A percentile compares a stretch with the other conserved stretches of the same genome.
phyloP scores from a whole-genome alignment of 2,329 filamentous ascomycete genomes.

The Malbranchea cinnamomea region DNA sequence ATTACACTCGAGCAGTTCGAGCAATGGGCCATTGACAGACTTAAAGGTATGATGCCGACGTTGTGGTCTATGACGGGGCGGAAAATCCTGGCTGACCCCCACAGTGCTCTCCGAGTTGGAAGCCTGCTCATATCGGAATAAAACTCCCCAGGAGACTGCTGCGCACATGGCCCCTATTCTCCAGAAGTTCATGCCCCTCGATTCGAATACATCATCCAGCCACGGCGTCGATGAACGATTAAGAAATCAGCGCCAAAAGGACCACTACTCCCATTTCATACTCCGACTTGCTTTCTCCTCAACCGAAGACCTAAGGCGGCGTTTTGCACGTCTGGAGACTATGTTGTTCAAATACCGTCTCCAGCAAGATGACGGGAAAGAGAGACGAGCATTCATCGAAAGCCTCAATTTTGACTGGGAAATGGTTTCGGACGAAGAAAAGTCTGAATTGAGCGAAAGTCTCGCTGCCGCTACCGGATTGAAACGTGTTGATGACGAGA shows the following conservation, averaged over 20 bases:
- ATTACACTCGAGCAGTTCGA: conserved; percentile 96
- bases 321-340: conserved; percentile 76
- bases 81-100: too few species aligned
- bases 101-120: conserved; percentile 45
- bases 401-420: conserved; percentile 74
- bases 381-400: conserved; percentile 62
- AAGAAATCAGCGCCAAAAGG: conserved; percentile 67
- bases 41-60: conserved; percentile 49
- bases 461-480: conserved; percentile 43
- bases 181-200: conserved; percentile 72
- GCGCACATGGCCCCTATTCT: conserved; percentile 73
- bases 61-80: too few species aligned
- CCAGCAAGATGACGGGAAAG: conserved; percentile 56
- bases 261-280: conserved; percentile 97
- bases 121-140: conserved; percentile 90
- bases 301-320: conserved; percentile 75
- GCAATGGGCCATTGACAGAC: conserved; percentile 89
- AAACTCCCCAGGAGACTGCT: conserved; percentile 63
- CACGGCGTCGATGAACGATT: conserved; percentile 38
- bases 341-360: conserved; percentile 78
- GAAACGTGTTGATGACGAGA: conserved; percentile 53
- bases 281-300: conserved; percentile 81
- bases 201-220: conserved; percentile 52
- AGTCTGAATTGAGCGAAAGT: conserved; percentile 47
- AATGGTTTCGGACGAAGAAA: conserved; percentile 64